Evolutionary conservation across 129 eudicot genomes (phyloP), one percentile per base, ranked within the genome.

Genomic region (Helichrysum umbraculigerum): DNA sequence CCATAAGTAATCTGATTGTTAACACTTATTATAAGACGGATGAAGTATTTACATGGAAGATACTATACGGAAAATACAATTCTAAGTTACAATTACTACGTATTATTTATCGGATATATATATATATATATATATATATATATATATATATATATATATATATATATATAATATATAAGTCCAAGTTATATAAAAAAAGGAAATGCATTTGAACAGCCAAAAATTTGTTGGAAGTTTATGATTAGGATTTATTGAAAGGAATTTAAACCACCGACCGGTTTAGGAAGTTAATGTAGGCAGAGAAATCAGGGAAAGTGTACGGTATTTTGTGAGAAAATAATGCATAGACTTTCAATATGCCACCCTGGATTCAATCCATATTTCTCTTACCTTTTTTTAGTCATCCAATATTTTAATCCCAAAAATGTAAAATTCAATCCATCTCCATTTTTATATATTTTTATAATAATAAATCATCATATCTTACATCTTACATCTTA

Each of bases 201-300:
- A 54, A 54, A n/a, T 25, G 37, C 7, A 22, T 25, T 28, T 62
- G 34, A 62, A 62, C 67, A 62, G 14, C 67, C 67, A 29, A 62
- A 25, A 62, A 22, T 20, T 0, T 11, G 67, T 62, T 25, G 68
- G 35, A 62, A 21, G n/a, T 29, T 11, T 21, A 12, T 62, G 20
- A 62, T 62, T 29, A 62, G 7, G 60, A 54, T 54, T 54, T 54
- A n/a, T 16, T 15, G 61, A 19, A 52, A 57, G 28, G 12, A 64
- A 32, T 64, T 63, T 34, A 64, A 64, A 64, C 30, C 69, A 32
- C 69, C 69, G 69, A 64, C 69, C 69, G 42, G 21, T 64, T 32
- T 64, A 42, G 69, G 39, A 28, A 30, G 37, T 60, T 62, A 64
- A 64, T 32, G 42, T 15, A 30, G 42, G 68, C 42, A 62, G 69